Evolutionary conservation across 192 early-diverging fungal genomes (phyloP), one percentile per base, ranked within the genome.

Genomic region (Umbelopsis sp.): DNA sequence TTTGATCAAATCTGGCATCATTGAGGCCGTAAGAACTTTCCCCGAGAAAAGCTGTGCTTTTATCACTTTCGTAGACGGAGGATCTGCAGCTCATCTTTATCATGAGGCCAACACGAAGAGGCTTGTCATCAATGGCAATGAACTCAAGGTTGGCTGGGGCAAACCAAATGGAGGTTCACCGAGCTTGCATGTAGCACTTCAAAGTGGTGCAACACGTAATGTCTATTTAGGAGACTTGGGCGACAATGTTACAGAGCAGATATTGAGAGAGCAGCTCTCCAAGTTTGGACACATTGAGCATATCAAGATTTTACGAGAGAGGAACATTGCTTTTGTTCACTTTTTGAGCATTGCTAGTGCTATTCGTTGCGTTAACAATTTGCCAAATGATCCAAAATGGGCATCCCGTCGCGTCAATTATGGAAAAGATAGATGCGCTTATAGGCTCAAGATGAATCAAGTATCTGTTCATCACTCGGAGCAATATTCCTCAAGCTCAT

Each of bases 311-410:
- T 69, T 93, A 4, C 76, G 74, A 5, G 93, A 95, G 21, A 92
- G 92, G 66, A 80, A 82, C 33, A 93, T 94, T 68, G 94, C 90
- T 10, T 96, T 96, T 83, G 90, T 93, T 18, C 93, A 96, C 73
- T 91, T 95, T 75, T 78, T 88, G 33, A 83, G 79, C 68, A 85
- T 95, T 47, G 70, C 72, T 15, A 83, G 76, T 51, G 94, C 94
- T 33, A 84, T 95, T 66, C 89, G 89, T 67, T 91, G 89, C 45
- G 91, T 95, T n/a, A 74, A 78, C 20, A 77, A 71, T 1, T 68
- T 96, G 55, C 84, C 87, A 15, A 77, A 70, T 8, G 86, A 91
- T 22, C 52, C 82, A 0, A 71, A 76, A 27, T 95, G 90, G 84
- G 48, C 72, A 13, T 77, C 77, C 51, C 79, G 85, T 33, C 80